A percentile compares a stretch with the other conserved stretches of the same genome.
phyloP scores from a whole-genome alignment of 106 monocot genomes.

The Dioscorea dumetorum region DNA sequence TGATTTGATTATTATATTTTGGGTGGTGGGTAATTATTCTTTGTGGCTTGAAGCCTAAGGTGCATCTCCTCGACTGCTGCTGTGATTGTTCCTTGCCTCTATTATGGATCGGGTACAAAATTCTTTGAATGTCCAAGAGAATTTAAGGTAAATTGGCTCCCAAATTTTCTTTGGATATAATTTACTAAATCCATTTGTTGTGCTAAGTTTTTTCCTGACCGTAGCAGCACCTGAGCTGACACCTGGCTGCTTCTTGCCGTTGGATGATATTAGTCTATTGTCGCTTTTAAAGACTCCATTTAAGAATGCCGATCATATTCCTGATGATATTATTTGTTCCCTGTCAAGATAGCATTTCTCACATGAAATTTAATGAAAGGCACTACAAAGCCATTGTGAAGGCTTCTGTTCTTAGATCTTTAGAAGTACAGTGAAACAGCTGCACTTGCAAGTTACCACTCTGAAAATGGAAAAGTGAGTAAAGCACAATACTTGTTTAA shows the following conservation, averaged over 20 bases:
- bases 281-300: constrained; percentile 16
- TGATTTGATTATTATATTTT: too few species aligned
- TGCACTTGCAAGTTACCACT: constrained; percentile 1
- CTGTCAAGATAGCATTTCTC: constrained; percentile 4
- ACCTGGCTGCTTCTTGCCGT: constrained; percentile 1
- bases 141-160: too few species aligned
- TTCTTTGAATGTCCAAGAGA: too few species aligned
- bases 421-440: constrained; percentile 27
- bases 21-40: too few species aligned
- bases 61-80: too few species aligned
- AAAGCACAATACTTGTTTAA: background rate
- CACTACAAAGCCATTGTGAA: constrained; percentile 16
- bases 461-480: constrained; percentile 75
- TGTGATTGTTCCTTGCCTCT: too few species aligned
- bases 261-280: constrained; percentile 23
- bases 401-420: constrained; percentile 12
- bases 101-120: too few species aligned
- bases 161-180: too few species aligned
- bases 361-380: constrained; percentile 16
- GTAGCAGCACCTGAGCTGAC: too few species aligned
- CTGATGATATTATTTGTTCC: constrained; percentile 31
- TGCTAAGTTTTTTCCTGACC: too few species aligned
- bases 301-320: constrained; percentile 32
- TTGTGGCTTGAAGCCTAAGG: too few species aligned
- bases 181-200: too few species aligned